A percentile compares a stretch with the other conserved stretches of the same genome.
Evolutionary conservation across 2,329 filamentous ascomycete genomes (phyloP).

Genomic region (Cordyceps farinosa): DNA sequence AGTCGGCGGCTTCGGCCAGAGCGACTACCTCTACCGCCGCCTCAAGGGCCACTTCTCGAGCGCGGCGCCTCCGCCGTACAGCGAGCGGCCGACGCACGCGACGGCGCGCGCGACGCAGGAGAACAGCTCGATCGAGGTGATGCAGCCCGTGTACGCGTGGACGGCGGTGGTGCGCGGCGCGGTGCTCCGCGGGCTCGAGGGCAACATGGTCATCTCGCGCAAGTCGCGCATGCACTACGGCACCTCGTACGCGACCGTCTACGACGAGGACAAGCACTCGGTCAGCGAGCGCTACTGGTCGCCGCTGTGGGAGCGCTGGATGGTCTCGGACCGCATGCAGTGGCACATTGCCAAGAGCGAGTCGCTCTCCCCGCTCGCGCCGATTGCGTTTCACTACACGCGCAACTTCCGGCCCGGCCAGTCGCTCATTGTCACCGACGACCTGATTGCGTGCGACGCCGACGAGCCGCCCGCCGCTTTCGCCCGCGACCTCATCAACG

Average conservation of each 20-base stretch:
- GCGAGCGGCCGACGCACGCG: slow-evolving; percentile 66
- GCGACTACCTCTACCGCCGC: slow-evolving; percentile 68
- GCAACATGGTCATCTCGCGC: slow-evolving; percentile 73
- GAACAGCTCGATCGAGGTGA: slow-evolving; percentile 65
- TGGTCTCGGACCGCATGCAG: slow-evolving; percentile 79
- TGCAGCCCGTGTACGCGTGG: slow-evolving; percentile 80
- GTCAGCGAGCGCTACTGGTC: slow-evolving; percentile 75
- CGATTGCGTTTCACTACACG: slow-evolving; percentile 81
- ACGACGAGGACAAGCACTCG: slow-evolving; percentile 70
- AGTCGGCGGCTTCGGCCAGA: slow-evolving; percentile 78
- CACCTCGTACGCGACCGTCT: slow-evolving; percentile 76
- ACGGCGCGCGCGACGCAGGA: slow-evolving; percentile 44
- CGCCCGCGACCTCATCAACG: slow-evolving; percentile 61
- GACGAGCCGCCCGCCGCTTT: slow-evolving; percentile 62
- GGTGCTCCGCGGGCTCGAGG: slow-evolving; percentile 70
- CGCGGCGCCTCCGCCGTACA: slow-evolving; percentile 59
- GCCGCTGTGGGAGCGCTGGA: slow-evolving; percentile 76
- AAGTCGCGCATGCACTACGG: slow-evolving; percentile 75
- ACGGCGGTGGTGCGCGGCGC: slow-evolving; percentile 76
- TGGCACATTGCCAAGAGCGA: slow-evolving; percentile 83
- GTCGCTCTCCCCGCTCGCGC: slow-evolving; percentile 67
- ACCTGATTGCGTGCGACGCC: slow-evolving; percentile 71
- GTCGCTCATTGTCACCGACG: slow-evolving; percentile 73
- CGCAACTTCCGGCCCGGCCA: slow-evolving; percentile 79
- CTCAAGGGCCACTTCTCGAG: slow-evolving; percentile 66